A percentile compares a stretch with the other conserved stretches of the same genome.
Conservation (phyloP, 2,329 filamentous ascomycete species). For the Hypocreales sp. region DNA sequence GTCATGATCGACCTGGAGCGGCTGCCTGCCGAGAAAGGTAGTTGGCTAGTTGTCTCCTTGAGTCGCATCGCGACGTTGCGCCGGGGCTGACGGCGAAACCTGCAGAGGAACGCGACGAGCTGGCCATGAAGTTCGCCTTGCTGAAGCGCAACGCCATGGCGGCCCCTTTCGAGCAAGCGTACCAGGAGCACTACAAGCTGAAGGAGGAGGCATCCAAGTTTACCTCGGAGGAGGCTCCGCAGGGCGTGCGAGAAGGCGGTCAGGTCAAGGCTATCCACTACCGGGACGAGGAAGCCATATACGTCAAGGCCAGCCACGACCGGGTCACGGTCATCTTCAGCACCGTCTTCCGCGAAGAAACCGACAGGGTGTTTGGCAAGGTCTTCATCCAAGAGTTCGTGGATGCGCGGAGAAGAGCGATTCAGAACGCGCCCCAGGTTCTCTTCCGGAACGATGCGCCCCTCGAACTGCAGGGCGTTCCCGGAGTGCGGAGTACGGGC, state of each 20-base stretch:
- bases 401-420: slow-evolving; percentile 82
- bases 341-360: slow-evolving; percentile 95
- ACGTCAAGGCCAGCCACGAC: slow-evolving; percentile 94
- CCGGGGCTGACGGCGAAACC: too few relatives aligned
- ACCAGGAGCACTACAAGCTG: slow-evolving; percentile 77
- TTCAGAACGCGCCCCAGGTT: slow-evolving; percentile 97
- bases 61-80: too few relatives aligned
- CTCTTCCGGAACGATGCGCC: slow-evolving; percentile 91
- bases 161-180: slow-evolving; percentile 92
- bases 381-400: slow-evolving; percentile 99
- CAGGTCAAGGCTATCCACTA: slow-evolving; percentile 96
- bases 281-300: slow-evolving; percentile 96
- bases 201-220: slow-evolving; percentile 84
- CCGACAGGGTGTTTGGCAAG: slow-evolving; percentile 92
- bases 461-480: slow-evolving; percentile 74
- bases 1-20: slow-evolving; percentile 78
- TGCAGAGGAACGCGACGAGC: slow-evolving; percentile 72
- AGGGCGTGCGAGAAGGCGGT: slow-evolving; percentile 77
- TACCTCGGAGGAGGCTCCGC: slow-evolving; percentile 84
- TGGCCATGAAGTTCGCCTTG: slow-evolving; percentile 75
- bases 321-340: slow-evolving; percentile 98
- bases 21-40: slow-evolving; percentile 66
- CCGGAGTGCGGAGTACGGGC: slow-evolving; percentile 60
- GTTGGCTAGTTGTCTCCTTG: too few relatives aligned
- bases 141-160: slow-evolving; percentile 99